A percentile compares a stretch with the other conserved stretches of the same genome.
These are phyloP conservation scores for Sindora glabra DNA, from an alignment of 306 rosid species.

Conservation along the genomic window DNA sequence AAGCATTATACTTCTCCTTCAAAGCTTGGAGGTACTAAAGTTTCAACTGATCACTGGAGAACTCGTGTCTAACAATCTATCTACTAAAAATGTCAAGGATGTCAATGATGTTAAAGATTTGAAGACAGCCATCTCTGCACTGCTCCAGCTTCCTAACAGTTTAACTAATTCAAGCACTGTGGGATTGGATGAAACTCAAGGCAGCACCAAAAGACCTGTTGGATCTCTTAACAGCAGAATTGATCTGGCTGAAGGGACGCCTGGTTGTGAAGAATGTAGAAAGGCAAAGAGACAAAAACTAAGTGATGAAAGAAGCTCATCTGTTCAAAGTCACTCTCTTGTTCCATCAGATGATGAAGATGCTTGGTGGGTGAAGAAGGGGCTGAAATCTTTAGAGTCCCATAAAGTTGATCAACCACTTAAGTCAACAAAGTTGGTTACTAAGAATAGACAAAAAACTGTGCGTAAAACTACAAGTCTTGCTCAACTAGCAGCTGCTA, in stretches of 20 bases:
- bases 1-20: conserved; percentile 27
- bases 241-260: conserved; percentile 62
- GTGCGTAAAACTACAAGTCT: conserved; percentile 83
- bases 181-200: conserved; percentile 51
- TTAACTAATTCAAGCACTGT: conserved; percentile 25
- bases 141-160: conserved; percentile 61
- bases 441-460: conserved; percentile 62
- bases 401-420: conserved; percentile 63
- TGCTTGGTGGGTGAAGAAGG: conserved; percentile 87
- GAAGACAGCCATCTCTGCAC: conserved; percentile 53
- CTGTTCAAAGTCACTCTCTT: conserved; percentile 43
- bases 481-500: conserved; percentile 78
- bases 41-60: conserved; percentile 41
- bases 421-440: conserved; percentile 57
- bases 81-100: conserved; percentile 40
- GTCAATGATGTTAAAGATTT: conserved; percentile 55
- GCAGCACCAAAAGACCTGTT: conserved; percentile 43
- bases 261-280: conserved; percentile 94
- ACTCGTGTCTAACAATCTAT: conserved; percentile 17
- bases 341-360: conserved; percentile 64
- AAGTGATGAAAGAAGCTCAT: conserved; percentile 61
- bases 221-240: conserved; percentile 39
- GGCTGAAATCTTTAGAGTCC: conserved; percentile 54
- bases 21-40: conserved; percentile 44
- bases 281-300: conserved; percentile 74